Evolutionary conservation across 1,284 basidiomycete species (phyloP).

Genomic region (Cryptococcus sp.): DNA sequence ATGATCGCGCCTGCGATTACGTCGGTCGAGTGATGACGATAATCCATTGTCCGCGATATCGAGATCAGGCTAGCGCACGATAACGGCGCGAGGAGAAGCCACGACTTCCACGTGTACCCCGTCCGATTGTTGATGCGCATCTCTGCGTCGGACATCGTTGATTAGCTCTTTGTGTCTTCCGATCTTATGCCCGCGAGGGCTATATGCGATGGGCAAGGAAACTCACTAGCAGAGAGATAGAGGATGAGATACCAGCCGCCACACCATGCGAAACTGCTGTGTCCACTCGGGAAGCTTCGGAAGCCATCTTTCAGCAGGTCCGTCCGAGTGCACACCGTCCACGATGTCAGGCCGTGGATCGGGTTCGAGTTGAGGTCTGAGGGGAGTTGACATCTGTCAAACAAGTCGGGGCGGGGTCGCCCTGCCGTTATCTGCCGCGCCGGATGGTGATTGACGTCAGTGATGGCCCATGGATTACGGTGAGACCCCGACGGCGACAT

Average conservation of each 20-base stretch:
- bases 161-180: background rate
- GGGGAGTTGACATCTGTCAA: conserved; percentile 80
- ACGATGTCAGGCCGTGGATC: conserved; percentile 70
- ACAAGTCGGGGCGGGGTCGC: conserved; percentile 80
- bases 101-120: conserved; percentile 82
- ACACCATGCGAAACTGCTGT: conserved; percentile 64
- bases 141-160: conserved; percentile 64
- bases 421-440: conserved; percentile 64
- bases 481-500: conserved; percentile 3
- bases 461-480: background rate
- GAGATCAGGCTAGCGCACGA: conserved; percentile 78
- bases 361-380: conserved; percentile 64
- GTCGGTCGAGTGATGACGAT: conserved; percentile 49
- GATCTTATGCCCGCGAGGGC: background rate
- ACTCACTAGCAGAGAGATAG: conserved; percentile 58
- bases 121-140: conserved; percentile 80
- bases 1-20: conserved; percentile 48
- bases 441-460: background rate
- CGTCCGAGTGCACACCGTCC: conserved; percentile 74
- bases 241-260: conserved; percentile 52
- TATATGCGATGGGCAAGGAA: background rate
- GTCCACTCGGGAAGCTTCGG: conserved; percentile 89
- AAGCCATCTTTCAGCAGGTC: conserved; percentile 81
- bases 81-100: conserved; percentile 78
- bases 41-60: conserved; percentile 75